Evolutionary conservation across 306 rosid genomes (phyloP), one percentile per base, ranked within the genome.

Genomic region (Cucurbita pepo): DNA sequence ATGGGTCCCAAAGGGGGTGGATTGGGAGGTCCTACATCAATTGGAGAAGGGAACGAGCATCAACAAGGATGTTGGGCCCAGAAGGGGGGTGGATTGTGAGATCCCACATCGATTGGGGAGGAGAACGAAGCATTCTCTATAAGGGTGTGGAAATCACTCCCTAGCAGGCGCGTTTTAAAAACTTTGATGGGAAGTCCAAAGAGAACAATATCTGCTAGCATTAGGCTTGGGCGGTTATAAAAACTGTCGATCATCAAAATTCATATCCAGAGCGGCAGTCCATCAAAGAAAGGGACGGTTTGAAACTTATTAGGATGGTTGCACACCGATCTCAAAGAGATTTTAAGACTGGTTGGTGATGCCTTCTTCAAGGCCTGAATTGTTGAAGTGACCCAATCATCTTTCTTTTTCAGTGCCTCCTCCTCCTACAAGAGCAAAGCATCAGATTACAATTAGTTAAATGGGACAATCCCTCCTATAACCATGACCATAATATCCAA

Each of bases 321-420:
- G 2, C 73, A 13, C 85, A 94, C 98, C 86, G 88, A 84, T 92
- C 89, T 85, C 58, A 92, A 82, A 55, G 86, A 84, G 63, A 92
- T 80, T 88, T 92, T 92, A 77, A 90, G 91, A 77, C 95, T 84
- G 71, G 82, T 89, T 10, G 97, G 97, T 47, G 97, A 90, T 84
- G 96, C 90, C 77, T 79, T 84, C 83, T 81, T 88, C 58, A 92
- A 70, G 71, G 92, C 79, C 71, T 76, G 86, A 80, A 92, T 82
- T 73, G 92, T 89, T 48, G 82, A 57, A 37, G 84, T 70, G 75
- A 87, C 77, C 98, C 97, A 94, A 56, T 52, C 78, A 80, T 86
- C 88, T 7, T 56, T 78, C 74, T 45, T 82, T 36, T 77, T 74
- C 61, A 14, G 66, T 13, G 85, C 85, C 82, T 87, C 96, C 57